These are phyloP conservation scores for Cylindrotheca fusiformis DNA, from an alignment of 108 stramenopile genomes.

Conservation along the genomic window DNA sequence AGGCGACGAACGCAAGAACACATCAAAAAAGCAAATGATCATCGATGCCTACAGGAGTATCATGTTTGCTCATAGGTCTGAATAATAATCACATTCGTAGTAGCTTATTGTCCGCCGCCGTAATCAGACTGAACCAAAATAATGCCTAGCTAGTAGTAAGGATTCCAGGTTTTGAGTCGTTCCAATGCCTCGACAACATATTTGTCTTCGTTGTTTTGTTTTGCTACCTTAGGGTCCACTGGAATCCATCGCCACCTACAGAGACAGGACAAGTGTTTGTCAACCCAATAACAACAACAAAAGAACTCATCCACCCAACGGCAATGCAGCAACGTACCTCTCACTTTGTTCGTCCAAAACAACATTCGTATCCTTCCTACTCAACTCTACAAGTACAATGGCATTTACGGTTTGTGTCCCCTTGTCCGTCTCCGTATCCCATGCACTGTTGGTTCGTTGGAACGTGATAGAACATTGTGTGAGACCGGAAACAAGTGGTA, in stretches of 20 bases:
- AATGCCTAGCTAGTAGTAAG: conserved; percentile 24
- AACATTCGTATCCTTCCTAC: conserved; percentile 33
- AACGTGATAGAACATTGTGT: neutral
- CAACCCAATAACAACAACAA: neutral
- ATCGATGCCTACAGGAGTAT: conserved; percentile 32
- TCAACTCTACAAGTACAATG: conserved; percentile 62
- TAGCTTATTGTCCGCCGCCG: too few relatives aligned
- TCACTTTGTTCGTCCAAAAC: conserved; percentile 53
- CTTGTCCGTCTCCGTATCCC: conserved; percentile 53
- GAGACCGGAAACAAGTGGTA: neutral
- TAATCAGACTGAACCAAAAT: neutral
- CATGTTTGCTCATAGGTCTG: conserved; percentile 39
- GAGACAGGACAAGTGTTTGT: neutral
- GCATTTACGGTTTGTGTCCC: conserved; percentile 75
- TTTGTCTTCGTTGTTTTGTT: conserved; percentile 45
- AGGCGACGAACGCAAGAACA: conserved; percentile 49
- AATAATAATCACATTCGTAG: too few relatives aligned
- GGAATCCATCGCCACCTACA: conserved; percentile 44
- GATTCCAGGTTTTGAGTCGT: conserved; percentile 54
- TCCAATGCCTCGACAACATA: conserved; percentile 52
- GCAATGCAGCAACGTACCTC: neutral
- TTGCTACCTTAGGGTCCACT: conserved; percentile 49
- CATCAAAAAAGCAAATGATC: conserved; percentile 24
- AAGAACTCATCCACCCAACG: neutral
- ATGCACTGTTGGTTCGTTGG: conserved; percentile 25